Percentiles rank a stretch among this genome's conserved stretches.
phyloP scores from a whole-genome alignment of 2,329 filamentous ascomycete species.

The Penicillium sp. region DNA sequence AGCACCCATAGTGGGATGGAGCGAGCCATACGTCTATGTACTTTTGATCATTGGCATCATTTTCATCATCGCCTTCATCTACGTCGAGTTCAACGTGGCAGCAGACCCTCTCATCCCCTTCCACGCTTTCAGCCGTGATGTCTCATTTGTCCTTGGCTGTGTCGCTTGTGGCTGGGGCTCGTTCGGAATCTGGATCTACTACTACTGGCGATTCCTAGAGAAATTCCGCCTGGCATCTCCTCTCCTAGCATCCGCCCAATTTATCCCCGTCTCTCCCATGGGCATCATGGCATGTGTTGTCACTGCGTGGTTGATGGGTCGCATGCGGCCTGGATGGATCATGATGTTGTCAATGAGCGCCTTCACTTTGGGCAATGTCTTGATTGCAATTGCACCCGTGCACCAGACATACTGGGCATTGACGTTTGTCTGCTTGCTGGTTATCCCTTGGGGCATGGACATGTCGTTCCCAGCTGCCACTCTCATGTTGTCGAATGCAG shows the following conservation, averaged over 20 bases:
- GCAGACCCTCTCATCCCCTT: conserved; percentile 57
- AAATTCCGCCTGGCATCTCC: conserved; percentile 25
- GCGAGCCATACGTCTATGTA: conserved; percentile 53
- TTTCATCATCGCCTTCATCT: conserved; percentile 54
- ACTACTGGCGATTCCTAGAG: conserved; percentile 36
- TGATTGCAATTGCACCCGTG: conserved; percentile 48
- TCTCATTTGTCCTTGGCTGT: conserved; percentile 39
- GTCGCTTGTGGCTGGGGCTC: conserved; percentile 41
- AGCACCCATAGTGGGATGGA: conserved; percentile 58
- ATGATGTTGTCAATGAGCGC: conserved; percentile 33
- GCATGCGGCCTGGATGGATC: conserved; percentile 24
- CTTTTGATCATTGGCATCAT: conserved; percentile 56
- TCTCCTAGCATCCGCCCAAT: conserved; percentile 32
- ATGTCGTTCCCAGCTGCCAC: conserved; percentile 63
- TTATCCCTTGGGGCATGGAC: conserved; percentile 63
- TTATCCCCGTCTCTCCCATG: conserved; percentile 28
- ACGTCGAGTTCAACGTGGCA: conserved; percentile 46
- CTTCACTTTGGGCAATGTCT: conserved; percentile 43
- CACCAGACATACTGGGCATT: conserved; percentile 63
- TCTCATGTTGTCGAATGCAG: conserved; percentile 55
- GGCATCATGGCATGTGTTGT: conserved; percentile 33
- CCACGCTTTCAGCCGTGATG: conserved; percentile 33
- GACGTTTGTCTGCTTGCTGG: conserved; percentile 55
- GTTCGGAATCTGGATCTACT: conserved; percentile 44
- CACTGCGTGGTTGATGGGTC: conserved; percentile 26